Base-by-base conservation (phyloP, 306 rosid species). In the Corylus americana region DNA sequence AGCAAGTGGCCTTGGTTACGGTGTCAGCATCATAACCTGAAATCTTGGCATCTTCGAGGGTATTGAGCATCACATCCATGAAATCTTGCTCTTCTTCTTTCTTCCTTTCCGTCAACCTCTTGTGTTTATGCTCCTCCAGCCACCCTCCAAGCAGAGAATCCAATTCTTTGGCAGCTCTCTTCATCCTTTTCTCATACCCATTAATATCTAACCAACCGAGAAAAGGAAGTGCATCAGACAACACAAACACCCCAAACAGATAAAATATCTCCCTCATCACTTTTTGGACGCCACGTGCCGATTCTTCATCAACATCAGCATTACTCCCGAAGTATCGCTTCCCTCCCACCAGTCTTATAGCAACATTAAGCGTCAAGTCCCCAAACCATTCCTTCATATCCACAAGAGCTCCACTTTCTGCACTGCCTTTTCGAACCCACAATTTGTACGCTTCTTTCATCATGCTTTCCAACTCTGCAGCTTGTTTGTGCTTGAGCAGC, bases 351-450 rank as follows among this genome's bases (percentile, higher is more conserved):
- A 87, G 77, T 73, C 80, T 87, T 74, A 85, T 18, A 68, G 58
- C 49, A 61, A 89, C 68, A 64, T 79, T 87, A 17, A 12, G 79
- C 0, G 79, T 83, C 79, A 87, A 81, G 50, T 87, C 84, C 5
- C 86, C 85, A 77, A 89, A 86, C 89, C 87, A 87, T 79, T 81
- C 54, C 79, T 84, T 89, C 89, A 84, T 86, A 51, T 87, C 89
- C 50, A 85, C 87, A 78, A 83, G 76, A 83, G 74, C 70, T 44
- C 89, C 83, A 75, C 7, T 78, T 66, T 76, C 13, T 16, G 70
- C 77, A 70, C 80, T 66, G 57, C 81, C 85, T 74, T 82, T 55
- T 2, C 55, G 55, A 55, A 11, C 51, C 84, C 87, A 81, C 11
- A 79, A 79, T 58, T 76, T 71, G 4, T 77, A 58, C 10, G 75